Evolutionary conservation across 139 green algal species (phyloP).

Genomic region (Asterochloris sp.): DNA sequence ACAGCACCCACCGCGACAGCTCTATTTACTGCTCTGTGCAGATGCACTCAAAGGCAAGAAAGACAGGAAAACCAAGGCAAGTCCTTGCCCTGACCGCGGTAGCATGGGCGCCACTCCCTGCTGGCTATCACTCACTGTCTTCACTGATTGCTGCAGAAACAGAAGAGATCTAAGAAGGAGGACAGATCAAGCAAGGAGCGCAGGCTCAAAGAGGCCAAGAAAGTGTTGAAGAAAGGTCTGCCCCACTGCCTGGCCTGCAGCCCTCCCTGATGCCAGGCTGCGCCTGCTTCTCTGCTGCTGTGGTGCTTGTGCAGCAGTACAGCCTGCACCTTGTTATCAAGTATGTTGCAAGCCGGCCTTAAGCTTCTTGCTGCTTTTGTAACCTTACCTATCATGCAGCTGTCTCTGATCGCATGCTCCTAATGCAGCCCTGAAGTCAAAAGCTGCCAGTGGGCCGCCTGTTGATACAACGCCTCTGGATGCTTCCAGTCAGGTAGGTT

Average conservation of each 20-base stretch:
- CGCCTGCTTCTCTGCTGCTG: not conserved
- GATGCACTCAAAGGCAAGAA: too few relatives aligned
- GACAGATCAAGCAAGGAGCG: slow-evolving; percentile 27
- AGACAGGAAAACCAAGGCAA: too few relatives aligned
- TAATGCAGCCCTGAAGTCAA: not conserved
- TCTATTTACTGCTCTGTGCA: too few relatives aligned
- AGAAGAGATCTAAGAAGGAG: slow-evolving; percentile 34
- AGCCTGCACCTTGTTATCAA: not conserved
- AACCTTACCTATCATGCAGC: not conserved
- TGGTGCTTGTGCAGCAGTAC: not conserved
- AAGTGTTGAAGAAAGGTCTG: slow-evolving; percentile 44
- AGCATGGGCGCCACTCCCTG: too few relatives aligned
- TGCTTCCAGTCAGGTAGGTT: not conserved
- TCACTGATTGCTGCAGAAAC: slow-evolving; percentile 10
- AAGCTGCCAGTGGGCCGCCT: not conserved
- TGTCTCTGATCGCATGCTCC: not conserved
- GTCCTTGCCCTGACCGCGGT: too few relatives aligned
- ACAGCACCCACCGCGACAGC: too few relatives aligned
- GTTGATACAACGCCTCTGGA: not conserved
- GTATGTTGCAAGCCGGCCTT: not conserved
- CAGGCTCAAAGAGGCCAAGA: slow-evolving; percentile 31
- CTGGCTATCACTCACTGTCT: too few relatives aligned
- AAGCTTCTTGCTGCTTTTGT: not conserved
- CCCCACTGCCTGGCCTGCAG: not conserved
- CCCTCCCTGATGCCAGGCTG: not conserved